Conservation (phyloP, 2,329 filamentous ascomycete species). For the Phoma sp. region DNA sequence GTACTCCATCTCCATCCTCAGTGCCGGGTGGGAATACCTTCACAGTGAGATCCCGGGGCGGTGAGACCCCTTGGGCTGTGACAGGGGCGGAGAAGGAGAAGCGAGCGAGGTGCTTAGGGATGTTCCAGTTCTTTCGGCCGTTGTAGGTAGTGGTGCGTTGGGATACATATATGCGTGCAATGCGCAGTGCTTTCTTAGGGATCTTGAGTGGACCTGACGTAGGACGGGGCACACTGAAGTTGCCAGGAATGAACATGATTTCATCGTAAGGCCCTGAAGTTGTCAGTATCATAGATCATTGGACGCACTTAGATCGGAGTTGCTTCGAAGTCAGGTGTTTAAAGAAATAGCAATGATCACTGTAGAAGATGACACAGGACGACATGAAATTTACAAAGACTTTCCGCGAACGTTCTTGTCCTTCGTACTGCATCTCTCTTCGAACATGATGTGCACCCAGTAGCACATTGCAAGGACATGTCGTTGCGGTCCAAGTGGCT, state of each 20-base stretch:
- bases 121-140: conserved; percentile 44
- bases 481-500: no score
- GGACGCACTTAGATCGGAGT: no score
- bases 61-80: conserved; percentile 19
- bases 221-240: conserved; percentile 32
- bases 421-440: no score
- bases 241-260: conserved; percentile 40
- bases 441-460: no score
- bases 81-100: conserved; percentile 39
- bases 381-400: no score
- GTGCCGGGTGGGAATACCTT: conserved; percentile 35
- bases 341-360: neutral
- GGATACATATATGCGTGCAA: conserved; percentile 43
- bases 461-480: no score
- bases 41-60: conserved; percentile 30
- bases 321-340: neutral
- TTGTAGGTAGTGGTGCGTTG: conserved; percentile 43
- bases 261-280: conserved; percentile 40
- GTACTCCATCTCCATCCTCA: conserved; percentile 27
- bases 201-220: conserved; percentile 22
- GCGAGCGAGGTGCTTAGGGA: conserved; percentile 44
- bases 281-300: neutral
- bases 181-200: conserved; percentile 36
- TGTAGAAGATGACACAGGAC: neutral
- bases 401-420: no score